Evolutionary conservation across 306 rosid genomes (phyloP).

Genomic region (Trifolium subterraneum): DNA sequence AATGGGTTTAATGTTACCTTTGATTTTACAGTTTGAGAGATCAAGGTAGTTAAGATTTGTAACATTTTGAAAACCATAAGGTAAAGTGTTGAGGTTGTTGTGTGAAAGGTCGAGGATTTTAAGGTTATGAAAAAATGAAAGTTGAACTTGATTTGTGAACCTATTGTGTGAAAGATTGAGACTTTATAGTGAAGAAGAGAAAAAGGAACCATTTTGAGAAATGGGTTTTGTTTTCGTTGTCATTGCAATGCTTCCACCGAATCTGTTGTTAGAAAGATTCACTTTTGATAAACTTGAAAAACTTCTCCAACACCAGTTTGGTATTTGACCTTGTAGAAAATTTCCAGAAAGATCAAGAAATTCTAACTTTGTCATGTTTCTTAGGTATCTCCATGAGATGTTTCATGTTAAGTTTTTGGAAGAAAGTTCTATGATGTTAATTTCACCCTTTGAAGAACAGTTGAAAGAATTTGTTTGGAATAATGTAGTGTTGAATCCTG

Average conservation of each 20-base stretch:
- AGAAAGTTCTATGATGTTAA: constrained; percentile 52
- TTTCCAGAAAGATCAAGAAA: constrained; percentile 74
- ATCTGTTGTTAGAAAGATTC: constrained; percentile 65
- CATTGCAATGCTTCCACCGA: constrained; percentile 70
- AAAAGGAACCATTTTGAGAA: constrained; percentile 37
- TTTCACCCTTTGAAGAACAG: constrained; percentile 57
- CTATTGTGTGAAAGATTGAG: constrained; percentile 82
- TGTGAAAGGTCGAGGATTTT: constrained; percentile 67
- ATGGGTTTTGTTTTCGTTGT: constrained; percentile 42
- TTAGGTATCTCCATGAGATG: constrained; percentile 70
- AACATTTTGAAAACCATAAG: constrained; percentile 62
- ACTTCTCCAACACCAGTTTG: constrained; percentile 68
- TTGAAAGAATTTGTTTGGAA: constrained; percentile 40
- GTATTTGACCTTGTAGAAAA: constrained; percentile 65
- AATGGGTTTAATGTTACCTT: constrained; percentile 62
- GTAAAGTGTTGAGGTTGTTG: constrained; percentile 57
- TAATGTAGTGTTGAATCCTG: constrained; percentile 65
- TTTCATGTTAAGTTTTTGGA: constrained; percentile 67
- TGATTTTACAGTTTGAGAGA: constrained; percentile 70
- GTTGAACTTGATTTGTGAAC: constrained; percentile 65
- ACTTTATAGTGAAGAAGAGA: constrained; percentile 48
- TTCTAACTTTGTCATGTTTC: constrained; percentile 60
- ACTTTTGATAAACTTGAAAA: constrained; percentile 46
- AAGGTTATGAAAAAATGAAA: constrained; percentile 61
- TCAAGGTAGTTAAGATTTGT: constrained; percentile 55